Base-by-base conservation (phyloP, 768 basidiomycete genomes). In the Favolaschia claudopus region DNA sequence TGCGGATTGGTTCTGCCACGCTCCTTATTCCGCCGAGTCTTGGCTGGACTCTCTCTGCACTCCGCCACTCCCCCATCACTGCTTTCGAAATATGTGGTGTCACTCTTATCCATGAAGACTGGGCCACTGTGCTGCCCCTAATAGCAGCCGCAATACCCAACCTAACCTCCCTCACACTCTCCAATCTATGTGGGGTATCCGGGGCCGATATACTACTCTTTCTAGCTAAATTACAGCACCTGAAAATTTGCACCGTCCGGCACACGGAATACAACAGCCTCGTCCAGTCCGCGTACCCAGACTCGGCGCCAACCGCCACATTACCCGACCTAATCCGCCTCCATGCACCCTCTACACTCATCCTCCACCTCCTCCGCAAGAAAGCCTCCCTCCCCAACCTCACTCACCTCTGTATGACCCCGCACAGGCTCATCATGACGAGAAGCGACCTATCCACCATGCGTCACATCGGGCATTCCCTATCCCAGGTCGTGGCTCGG, bases 201-300 rank as follows among this genome's bases (percentile, higher is more conserved):
- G 63, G 63, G n/a, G 29, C 50, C 27, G 58, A 64, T 34, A 57
- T 60, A 39, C 36, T 64, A 44, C 48, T 53, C 3, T 60, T 60
- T 44, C 33, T 64, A 27, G 39, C 50, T 50, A 64, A 54, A 49
- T 47, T 64, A 17, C 38, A 49, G 5, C 55, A 42, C 19, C 58
- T 64, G 2, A 52, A 47, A 24, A 29, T 14, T 15, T 55, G 60
- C 7, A 52, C 49, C 45, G 54, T 64, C 32, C 58, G 63, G 2
- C 60, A 64, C 36, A 64, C 63, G 17, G 63, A 64, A 29, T 64
- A 57, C 55, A 56, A 50, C 48, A 32, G 49, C 14, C 50, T 27
- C 19, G 38, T 57, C 25, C 63, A 64, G 34, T 60, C 55, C 7
- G 36, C 58, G 13, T 64, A 45, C 22, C 58, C 63, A 29, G 63